phyloP scores from a whole-genome alignment of 306 rosid species.

The peach (Prunus persica) region DNA sequence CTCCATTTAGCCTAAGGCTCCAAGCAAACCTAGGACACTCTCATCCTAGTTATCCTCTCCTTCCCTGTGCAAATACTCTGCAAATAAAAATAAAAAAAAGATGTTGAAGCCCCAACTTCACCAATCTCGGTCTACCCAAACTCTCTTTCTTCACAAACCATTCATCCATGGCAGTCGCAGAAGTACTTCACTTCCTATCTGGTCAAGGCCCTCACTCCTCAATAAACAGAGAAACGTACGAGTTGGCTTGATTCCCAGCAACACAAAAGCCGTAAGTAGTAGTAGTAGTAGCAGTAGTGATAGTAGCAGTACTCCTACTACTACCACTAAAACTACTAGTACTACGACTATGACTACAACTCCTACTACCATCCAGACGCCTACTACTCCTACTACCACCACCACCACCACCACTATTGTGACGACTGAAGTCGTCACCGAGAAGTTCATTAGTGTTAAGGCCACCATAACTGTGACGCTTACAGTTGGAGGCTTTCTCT shows the following conservation, averaged over 20 bases:
- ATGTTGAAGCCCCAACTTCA: slow-evolving; percentile 36
- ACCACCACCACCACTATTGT: neutral
- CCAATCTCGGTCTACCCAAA: slow-evolving; percentile 10
- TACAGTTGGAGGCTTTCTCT: slow-evolving; percentile 39
- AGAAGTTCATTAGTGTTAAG: slow-evolving; percentile 28
- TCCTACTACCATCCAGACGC: neutral
- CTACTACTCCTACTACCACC: neutral
- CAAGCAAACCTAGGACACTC: neutral
- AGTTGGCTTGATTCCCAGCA: neutral
- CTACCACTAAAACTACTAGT: neutral
- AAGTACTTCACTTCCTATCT: slow-evolving; percentile 13
- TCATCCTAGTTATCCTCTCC: neutral
- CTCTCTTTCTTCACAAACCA: slow-evolving; percentile 26
- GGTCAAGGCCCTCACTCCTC: slow-evolving; percentile 19
- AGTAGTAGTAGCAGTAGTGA: neutral
- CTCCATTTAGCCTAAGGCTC: neutral
- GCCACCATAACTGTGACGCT: slow-evolving; percentile 37
- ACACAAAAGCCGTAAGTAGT: slow-evolving; percentile 22
- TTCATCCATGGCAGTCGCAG: slow-evolving; percentile 16
- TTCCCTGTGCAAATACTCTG: neutral
- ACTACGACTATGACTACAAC: neutral
- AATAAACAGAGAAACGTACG: neutral
- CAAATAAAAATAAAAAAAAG: neutral
- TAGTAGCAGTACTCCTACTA: neutral
- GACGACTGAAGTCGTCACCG: neutral